Percentiles rank a stretch among this genome's conserved stretches.
These are phyloP conservation scores for Fusarium continuum DNA, from an alignment of 2,329 filamentous ascomycete species.

Conservation along the genomic window DNA sequence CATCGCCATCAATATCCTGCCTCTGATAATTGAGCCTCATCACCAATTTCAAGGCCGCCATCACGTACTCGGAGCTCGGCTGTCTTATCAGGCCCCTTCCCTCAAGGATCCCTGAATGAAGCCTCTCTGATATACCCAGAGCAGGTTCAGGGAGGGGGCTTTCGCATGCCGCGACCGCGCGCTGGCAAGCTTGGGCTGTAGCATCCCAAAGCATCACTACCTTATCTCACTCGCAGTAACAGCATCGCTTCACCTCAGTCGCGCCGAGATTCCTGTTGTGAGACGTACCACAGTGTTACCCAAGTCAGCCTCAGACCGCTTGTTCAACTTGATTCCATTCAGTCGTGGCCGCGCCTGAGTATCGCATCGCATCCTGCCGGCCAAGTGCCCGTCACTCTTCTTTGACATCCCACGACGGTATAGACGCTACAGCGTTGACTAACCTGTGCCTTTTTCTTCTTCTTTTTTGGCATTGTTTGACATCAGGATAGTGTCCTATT, in stretches of 20 bases:
- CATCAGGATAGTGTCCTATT: constrained; percentile 7
- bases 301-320: constrained; percentile 25
- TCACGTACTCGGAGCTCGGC: background rate
- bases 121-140: constrained; percentile 31
- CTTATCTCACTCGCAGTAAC: background rate
- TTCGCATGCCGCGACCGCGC: constrained; percentile 36
- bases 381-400: constrained; percentile 9
- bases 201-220: constrained; percentile 20
- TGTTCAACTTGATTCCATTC: constrained; percentile 15
- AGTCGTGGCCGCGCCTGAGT: constrained; percentile 16
- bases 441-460: background rate
- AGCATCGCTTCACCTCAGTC: constrained; percentile 7
- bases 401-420: constrained; percentile 8
- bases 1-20: constrained; percentile 28
- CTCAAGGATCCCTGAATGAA: constrained; percentile 37
- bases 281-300: constrained; percentile 33
- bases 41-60: constrained; percentile 3
- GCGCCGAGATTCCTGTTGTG: constrained; percentile 19
- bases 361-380: constrained; percentile 8
- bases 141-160: constrained; percentile 41
- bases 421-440: constrained; percentile 6
- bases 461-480: background rate
- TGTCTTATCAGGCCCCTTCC: constrained; percentile 1
- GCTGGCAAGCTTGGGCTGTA: constrained; percentile 31
- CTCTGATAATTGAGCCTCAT: constrained; percentile 7